Base-by-base conservation (phyloP, 129 eudicot genomes). In the Silybum marianum region DNA sequence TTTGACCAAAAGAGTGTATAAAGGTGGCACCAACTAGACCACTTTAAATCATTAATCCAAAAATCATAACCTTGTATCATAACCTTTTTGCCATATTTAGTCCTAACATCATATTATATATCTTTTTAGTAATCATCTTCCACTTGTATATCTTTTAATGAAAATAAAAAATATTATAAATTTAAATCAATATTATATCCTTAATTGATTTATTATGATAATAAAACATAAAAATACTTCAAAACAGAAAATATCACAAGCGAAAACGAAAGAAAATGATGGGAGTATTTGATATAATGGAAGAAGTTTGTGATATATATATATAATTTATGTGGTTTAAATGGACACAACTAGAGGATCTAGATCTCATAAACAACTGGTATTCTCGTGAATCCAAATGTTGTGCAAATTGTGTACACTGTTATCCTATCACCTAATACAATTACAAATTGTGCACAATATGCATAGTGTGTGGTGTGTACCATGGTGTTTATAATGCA, bases 11-110 rank as follows among this genome's bases (percentile, higher is more conserved):
- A 60, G 73, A 62, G 78, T 72, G 78, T 22, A 72, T 58, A 71
- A 34, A 80, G 78, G 84, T 80, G 78, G 84, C 78, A 80, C 76
- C 83, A 80, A 71, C 83, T 58, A 70, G 72, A 80, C 72, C 39
- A 54, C 83, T 54, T 80, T 11, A 39, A 38, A 80, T 73, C 73
- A 72, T 80, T 80, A 62, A 73, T 72, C 42, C 65, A 4, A 24
- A 72, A 60, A 72, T 16, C 72, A 18, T 72, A 72, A 72, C 73
- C 16, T 51, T 72, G 54, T 28, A 80, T 80, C 12, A 71, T 58
- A 36, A 9, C 72, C 36, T 69, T 63, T 63, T 36, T 22, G 63
- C 60, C 38, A 66, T 63, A 66, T 39, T 22, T 22, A 60, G 40
- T 77, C 42, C 51, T 30, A 10, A 70, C 69, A 79, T 80, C 38